These are phyloP conservation scores for Lepraria neglecta DNA, from an alignment of 495 filamentous ascomycete species.

Conservation along the genomic window DNA sequence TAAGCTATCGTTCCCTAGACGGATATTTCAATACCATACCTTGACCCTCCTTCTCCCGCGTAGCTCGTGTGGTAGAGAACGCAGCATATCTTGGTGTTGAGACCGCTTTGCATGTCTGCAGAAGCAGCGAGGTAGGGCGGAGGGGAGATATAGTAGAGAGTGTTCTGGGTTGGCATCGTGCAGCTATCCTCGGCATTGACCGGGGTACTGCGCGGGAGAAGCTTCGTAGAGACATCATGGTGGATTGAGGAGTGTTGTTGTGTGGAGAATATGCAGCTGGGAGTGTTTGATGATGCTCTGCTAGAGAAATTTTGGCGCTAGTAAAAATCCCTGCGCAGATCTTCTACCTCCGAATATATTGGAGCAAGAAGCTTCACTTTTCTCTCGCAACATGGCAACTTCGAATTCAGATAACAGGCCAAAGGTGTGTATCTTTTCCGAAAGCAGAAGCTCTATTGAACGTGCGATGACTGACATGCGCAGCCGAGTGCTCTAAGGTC, in stretches of 20 bases:
- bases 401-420: constrained; percentile 38
- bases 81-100: constrained; percentile 54
- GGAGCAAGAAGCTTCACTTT: background rate
- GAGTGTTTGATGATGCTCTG: background rate
- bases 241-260: constrained; percentile 31
- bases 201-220: constrained; percentile 67
- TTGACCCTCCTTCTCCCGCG: constrained; percentile 54
- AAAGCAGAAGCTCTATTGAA: background rate
- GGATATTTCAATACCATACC: constrained; percentile 30
- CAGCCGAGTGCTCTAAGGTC: constrained; percentile 80
- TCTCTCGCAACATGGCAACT: constrained; percentile 35
- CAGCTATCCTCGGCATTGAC: constrained; percentile 53
- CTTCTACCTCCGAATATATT: background rate
- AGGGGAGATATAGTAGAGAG: constrained; percentile 40
- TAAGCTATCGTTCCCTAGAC: constrained; percentile 21
- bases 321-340: background rate
- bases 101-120: constrained; percentile 46
- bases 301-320: constrained; percentile 19
- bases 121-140: constrained; percentile 40
- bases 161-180: constrained; percentile 48
- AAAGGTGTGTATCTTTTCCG: constrained; percentile 35
- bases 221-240: constrained; percentile 71
- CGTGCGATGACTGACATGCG: constrained; percentile 25
- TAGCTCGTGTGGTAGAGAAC: constrained; percentile 64
- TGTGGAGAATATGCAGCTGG: constrained; percentile 1